These are phyloP conservation scores for Whalleya microplaca DNA, from an alignment of 2,329 filamentous ascomycete species.

Conservation along the genomic window DNA sequence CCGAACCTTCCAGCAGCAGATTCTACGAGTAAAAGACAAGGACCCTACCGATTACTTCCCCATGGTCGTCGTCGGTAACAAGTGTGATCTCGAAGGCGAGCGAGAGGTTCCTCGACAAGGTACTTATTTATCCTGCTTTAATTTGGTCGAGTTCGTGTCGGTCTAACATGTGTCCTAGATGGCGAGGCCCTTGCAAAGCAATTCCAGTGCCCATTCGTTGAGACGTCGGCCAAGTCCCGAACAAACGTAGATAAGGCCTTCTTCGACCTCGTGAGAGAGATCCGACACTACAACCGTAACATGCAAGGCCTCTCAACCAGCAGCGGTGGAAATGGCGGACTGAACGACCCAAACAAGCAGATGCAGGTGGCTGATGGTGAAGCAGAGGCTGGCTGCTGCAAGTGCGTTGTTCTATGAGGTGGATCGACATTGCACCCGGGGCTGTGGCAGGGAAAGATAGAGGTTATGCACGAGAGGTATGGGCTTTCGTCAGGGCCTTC, in stretches of 20 bases:
- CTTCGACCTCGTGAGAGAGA: constrained; percentile 97
- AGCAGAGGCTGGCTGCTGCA: constrained; percentile 77
- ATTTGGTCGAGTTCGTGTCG: constrained; percentile 7
- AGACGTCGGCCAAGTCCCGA: constrained; percentile 96
- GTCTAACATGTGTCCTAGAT: constrained; percentile 61
- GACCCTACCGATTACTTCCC: constrained; percentile 81
- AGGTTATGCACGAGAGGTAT: constrained; percentile 21
- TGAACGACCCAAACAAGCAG: constrained; percentile 67
- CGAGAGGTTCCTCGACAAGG: constrained; percentile 90
- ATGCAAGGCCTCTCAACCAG: constrained; percentile 85
- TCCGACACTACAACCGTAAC: constrained; percentile 97
- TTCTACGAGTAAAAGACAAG: constrained; percentile 98
- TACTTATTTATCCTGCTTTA: constrained; percentile 44
- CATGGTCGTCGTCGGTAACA: constrained; percentile 98
- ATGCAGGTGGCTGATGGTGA: constrained; percentile 78
- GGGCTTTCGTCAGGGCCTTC: constrained; percentile 2
- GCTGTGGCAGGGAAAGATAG: constrained; percentile 20
- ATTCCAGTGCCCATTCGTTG: constrained; percentile 98
- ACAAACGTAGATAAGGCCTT: constrained; percentile 99
- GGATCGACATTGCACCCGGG: constrained; percentile 9
- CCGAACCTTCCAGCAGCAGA: constrained; percentile 98
- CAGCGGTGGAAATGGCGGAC: constrained; percentile 66
- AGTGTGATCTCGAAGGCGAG: constrained; percentile 95
- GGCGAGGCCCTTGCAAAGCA: constrained; percentile 82
- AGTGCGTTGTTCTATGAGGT: constrained; percentile 84